These are phyloP conservation scores for Penicillium tannophilum DNA, from an alignment of 495 filamentous ascomycete genomes.

Conservation along the genomic window DNA sequence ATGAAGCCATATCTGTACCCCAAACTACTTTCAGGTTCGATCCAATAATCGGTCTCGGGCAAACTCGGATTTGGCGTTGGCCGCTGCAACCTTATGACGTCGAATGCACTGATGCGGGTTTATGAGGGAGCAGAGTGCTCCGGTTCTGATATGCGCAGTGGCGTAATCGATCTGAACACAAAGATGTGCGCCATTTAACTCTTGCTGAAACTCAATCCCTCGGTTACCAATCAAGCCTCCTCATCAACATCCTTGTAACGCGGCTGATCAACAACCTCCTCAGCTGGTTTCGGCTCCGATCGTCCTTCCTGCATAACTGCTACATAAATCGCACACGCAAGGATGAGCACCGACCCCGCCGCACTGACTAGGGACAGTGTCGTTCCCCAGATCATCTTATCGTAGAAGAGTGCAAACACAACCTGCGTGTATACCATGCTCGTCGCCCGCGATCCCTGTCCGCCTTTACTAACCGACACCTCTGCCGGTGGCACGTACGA, in stretches of 20 bases:
- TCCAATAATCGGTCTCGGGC: conserved; percentile 22
- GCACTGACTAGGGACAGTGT: conserved; percentile 67
- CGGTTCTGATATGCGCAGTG: conserved; percentile 3
- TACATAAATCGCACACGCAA: conserved; percentile 80
- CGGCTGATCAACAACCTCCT: conserved; percentile 5
- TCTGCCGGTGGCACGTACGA: conserved; percentile 57
- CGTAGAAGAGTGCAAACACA: conserved; percentile 85
- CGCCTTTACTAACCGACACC: conserved; percentile 26
- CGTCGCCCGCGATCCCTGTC: conserved; percentile 66
- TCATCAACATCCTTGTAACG: conserved; percentile 18
- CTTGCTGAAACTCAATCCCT: neutral
- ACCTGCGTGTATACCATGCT: conserved; percentile 93
- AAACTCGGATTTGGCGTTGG: conserved; percentile 17
- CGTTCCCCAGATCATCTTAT: conserved; percentile 75
- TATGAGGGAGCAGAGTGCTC: conserved; percentile 22
- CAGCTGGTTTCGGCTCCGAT: neutral
- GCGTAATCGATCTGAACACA: neutral
- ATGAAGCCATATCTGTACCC: neutral
- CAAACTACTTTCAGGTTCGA: neutral
- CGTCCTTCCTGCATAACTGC: conserved; percentile 54
- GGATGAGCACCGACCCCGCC: conserved; percentile 74
- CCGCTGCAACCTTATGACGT: conserved; percentile 40
- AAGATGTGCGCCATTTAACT: neutral
- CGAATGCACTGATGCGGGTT: conserved; percentile 13
- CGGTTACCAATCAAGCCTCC: conserved; percentile 4